Base-by-base conservation (phyloP, 2,329 filamentous ascomycete genomes). In the Bipolaris oryzae region DNA sequence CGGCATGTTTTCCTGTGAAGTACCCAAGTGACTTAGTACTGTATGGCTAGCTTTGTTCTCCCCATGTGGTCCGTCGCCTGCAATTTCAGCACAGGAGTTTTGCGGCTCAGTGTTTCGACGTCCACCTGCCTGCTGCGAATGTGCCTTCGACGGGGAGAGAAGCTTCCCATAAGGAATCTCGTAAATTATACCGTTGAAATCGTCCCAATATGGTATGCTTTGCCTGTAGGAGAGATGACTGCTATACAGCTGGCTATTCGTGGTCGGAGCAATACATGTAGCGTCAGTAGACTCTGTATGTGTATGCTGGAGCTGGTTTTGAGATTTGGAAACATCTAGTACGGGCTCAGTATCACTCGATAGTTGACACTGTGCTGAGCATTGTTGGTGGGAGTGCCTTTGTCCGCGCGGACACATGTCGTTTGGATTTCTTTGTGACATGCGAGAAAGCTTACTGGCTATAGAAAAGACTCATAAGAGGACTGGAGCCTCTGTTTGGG, bases 111-210 rank as follows among this genome's bases (percentile, higher is more conserved):
- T 3, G 16, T 1, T 13, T 4, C 5, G 7, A 5, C 38, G 13
- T 5, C 10, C n/a, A 20, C 21, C 9, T 23, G 18, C 3, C 20
- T 31, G 20, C 31, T 23, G 23, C 33, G 13, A 21, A 23, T 1
- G 3, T 47, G 21, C 7, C 20, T 16, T 5, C 1, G 13, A 21
- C 28, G 13, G 1, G 15, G 7, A 10, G 10, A 34, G 2, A 38
- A 18, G 7, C 34, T 49, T 31, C 5, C 28, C 10, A 11, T 11
- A 13, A 7, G 48, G 39, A 1, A 46, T 38, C 1, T 51, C 37
- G 16, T 58, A 39, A 13, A 51, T 58, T 5, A 18, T 25, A 7
- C 43, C 56, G 11, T 33, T 55, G 3, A 41, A 44, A 2, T 57
- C 44, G 7, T 53, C 38, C 50, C 54, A 53, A 7, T 53, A 57